Percentiles rank a stretch among this genome's conserved stretches.
phyloP scores from a whole-genome alignment of 805 yeast species.

The Kodamaea lidongshanica region DNA sequence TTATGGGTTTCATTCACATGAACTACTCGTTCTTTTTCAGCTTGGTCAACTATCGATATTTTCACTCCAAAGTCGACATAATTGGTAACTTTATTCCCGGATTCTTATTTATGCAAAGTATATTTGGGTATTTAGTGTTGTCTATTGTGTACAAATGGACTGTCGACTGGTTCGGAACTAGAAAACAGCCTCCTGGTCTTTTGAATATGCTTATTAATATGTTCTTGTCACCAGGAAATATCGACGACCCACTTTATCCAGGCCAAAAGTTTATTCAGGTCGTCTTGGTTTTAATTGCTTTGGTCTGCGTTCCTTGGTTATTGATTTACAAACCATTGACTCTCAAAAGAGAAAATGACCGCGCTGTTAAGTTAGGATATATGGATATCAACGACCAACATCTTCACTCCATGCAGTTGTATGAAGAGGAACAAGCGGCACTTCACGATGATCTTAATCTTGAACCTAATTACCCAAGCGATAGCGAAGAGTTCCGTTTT shows the following conservation, averaged over 20 bases:
- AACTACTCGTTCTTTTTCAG: slow-evolving; percentile 82
- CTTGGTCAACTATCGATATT: slow-evolving; percentile 67
- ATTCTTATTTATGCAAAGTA: slow-evolving; percentile 88
- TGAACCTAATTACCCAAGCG: no score
- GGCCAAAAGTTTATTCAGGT: slow-evolving; percentile 80
- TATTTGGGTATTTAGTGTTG: slow-evolving; percentile 85
- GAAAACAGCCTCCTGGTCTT: slow-evolving; percentile 82
- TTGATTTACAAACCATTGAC: slow-evolving; percentile 77
- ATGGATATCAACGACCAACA: slow-evolving; percentile 29
- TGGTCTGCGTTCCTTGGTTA: slow-evolving; percentile 89
- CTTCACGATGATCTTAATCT: slow-evolving; percentile 16
- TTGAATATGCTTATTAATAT: slow-evolving; percentile 91
- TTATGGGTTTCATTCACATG: slow-evolving; percentile 96
- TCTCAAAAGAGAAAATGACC: slow-evolving; percentile 51
- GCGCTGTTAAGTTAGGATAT: slow-evolving; percentile 37
- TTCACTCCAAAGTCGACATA: slow-evolving; percentile 69
- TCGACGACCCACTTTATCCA: slow-evolving; percentile 71
- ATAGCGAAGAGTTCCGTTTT: slow-evolving; percentile 17
- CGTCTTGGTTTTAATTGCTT: slow-evolving; percentile 64
- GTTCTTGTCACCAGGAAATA: slow-evolving; percentile 89
- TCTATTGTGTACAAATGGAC: slow-evolving; percentile 91
- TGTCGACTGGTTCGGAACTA: slow-evolving; percentile 79
- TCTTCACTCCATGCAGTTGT: slow-evolving; percentile 25
- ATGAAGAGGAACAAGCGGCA: slow-evolving; percentile 36
- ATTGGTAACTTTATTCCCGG: slow-evolving; percentile 94